These are phyloP conservation scores for Plasmopara halstedii DNA, from an alignment of 352 stramenopile genomes.

Conservation along the genomic window DNA sequence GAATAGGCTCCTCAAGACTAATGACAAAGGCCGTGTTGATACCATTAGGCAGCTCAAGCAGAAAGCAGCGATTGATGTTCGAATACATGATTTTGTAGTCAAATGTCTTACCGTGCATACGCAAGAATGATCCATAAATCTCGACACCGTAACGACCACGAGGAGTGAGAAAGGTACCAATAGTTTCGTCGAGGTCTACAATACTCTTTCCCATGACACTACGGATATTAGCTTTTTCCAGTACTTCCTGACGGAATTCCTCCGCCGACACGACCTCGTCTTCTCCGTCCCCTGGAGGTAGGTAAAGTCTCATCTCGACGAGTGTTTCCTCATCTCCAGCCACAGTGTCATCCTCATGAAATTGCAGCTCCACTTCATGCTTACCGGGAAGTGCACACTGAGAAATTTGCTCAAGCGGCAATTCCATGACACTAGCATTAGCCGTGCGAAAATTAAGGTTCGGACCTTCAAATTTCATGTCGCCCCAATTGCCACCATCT, in stretches of 20 bases:
- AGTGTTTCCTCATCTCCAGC: conserved; percentile 90
- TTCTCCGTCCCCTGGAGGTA: conserved; percentile 69
- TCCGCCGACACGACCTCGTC: conserved; percentile 60
- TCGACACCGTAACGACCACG: conserved; percentile 97
- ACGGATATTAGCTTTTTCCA: conserved; percentile 79
- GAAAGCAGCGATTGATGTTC: conserved; percentile 98
- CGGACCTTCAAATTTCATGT: conserved; percentile 88
- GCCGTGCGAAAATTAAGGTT: conserved; percentile 77
- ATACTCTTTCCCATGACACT: conserved; percentile 95
- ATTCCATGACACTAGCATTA: conserved; percentile 64
- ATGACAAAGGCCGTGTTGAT: conserved; percentile 98
- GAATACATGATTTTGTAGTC: conserved; percentile 99
- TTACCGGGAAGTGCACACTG: conserved; percentile 92
- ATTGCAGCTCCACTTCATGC: conserved; percentile 99
- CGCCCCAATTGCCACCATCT: conserved; percentile 89
- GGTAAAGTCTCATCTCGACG: conserved; percentile 95
- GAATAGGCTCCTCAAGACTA: conserved; percentile 97
- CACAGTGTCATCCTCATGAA: conserved; percentile 97
- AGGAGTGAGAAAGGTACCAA: conserved; percentile 97
- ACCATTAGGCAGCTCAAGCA: conserved; percentile 96
- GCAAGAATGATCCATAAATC: conserved; percentile 96
- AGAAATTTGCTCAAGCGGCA: conserved; percentile 69
- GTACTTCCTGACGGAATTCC: conserved; percentile 77
- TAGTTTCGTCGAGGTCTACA: conserved; percentile 93
- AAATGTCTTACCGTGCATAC: conserved; percentile 97